Conservation (phyloP, 2,329 filamentous ascomycete genomes). For the Trichoderma oligosporum region DNA sequence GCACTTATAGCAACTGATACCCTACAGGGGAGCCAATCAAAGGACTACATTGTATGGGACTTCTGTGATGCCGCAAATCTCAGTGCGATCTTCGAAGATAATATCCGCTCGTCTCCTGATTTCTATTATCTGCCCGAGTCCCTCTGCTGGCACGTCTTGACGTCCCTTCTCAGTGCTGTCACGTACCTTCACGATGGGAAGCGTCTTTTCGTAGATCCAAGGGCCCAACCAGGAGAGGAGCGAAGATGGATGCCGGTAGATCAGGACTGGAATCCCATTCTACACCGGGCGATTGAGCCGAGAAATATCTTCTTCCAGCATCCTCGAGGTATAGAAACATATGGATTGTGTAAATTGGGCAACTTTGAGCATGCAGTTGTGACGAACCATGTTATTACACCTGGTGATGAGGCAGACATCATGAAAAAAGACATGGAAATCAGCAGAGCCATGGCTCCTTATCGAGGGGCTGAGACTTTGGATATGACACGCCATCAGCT, state of each 20-base stretch:
- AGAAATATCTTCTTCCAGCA: conserved; percentile 50
- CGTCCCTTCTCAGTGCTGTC: conserved; percentile 46
- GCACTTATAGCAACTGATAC: conserved; percentile 11
- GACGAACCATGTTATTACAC: conserved; percentile 33
- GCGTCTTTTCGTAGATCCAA: conserved; percentile 25
- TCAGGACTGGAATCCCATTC: conserved; percentile 48
- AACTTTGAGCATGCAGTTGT: conserved; percentile 42
- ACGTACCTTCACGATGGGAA: conserved; percentile 51
- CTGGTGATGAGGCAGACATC: neutral
- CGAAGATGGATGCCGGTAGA: conserved; percentile 28
- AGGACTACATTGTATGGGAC: conserved; percentile 46
- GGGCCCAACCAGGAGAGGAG: neutral
- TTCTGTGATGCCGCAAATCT: conserved; percentile 51
- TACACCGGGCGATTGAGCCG: conserved; percentile 47
- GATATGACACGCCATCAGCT: conserved; percentile 6
- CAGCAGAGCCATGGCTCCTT: conserved; percentile 21
- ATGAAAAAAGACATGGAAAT: neutral
- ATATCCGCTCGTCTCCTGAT: conserved; percentile 20
- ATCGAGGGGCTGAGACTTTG: conserved; percentile 21
- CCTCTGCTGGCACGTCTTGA: conserved; percentile 54
- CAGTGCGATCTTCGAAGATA: conserved; percentile 37
- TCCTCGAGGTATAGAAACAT: conserved; percentile 45
- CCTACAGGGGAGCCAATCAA: conserved; percentile 19
- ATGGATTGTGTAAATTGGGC: conserved; percentile 53
- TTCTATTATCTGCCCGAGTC: conserved; percentile 49